These are phyloP conservation scores for Mycosphaerella sp. DNA, from an alignment of 2,329 filamentous ascomycete genomes.

Conservation along the genomic window DNA sequence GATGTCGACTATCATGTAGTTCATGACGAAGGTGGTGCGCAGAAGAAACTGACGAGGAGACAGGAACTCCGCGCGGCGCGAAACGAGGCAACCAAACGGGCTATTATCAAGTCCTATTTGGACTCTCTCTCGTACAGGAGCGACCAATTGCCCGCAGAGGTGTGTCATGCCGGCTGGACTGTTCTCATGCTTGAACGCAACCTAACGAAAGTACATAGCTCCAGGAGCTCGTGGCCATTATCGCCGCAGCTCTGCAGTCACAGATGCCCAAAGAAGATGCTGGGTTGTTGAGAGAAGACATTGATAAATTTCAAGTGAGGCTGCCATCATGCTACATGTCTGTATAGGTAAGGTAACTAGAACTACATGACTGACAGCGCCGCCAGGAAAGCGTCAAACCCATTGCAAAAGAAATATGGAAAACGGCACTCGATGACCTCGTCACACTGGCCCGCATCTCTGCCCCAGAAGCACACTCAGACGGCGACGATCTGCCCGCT, in stretches of 20 bases:
- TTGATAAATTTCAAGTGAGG: constrained; percentile 34
- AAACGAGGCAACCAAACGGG: constrained; percentile 30
- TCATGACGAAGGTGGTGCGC: neutral
- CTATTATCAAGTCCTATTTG: constrained; percentile 34
- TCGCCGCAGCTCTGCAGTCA: constrained; percentile 37
- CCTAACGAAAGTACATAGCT: constrained; percentile 26
- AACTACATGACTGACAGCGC: constrained; percentile 1
- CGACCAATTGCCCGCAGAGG: constrained; percentile 38
- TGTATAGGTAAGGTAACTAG: too few species aligned
- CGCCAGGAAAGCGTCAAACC: constrained; percentile 31
- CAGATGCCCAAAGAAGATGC: constrained; percentile 35
- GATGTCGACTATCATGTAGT: too few species aligned
- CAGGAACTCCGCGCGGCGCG: constrained; percentile 37
- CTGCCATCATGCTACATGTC: too few species aligned
- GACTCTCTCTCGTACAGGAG: constrained; percentile 32
- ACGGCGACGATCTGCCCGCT: constrained; percentile 13
- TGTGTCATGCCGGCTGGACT: constrained; percentile 8
- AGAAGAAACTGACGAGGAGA: neutral
- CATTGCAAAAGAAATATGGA: constrained; percentile 33
- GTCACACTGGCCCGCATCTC: constrained; percentile 32
- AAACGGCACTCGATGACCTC: constrained; percentile 30
- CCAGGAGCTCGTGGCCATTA: constrained; percentile 39
- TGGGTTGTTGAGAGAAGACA: constrained; percentile 37
- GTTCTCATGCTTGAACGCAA: neutral
- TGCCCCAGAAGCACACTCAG: constrained; percentile 7